Evolutionary conservation across 2,329 filamentous ascomycete species (phyloP), one percentile per base, ranked within the genome.

Genomic region (Chaetomium strumarium): DNA sequence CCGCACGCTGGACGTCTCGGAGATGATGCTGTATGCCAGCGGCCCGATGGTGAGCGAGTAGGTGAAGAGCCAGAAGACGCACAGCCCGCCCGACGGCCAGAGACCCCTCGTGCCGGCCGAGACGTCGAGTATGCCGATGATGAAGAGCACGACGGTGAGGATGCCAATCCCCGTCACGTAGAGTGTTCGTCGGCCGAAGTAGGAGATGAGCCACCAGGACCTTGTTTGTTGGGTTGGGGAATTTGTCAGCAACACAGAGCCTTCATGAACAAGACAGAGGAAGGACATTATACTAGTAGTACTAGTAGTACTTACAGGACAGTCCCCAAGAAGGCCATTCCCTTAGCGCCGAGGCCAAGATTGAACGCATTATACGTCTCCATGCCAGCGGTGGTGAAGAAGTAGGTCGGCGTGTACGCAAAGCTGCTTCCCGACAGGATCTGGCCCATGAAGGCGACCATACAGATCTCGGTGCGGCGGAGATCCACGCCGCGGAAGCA

Each of bases 401-500:
- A 76, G 66, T 73, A 76, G 24, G 70, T 70, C 11, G 69, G 69
- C 10, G 63, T 69, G 56, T 74, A 73, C 8, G 60, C 68, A 69
- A 45, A 56, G 63, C 13, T 69, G 67, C 37, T 67, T 67, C 13
- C 73, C 69, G 51, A 69, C 66, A 5, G 69, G 57, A 72, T 71
- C 55, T 76, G 74, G 1, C 66, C 70, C 36, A 71, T 52, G 60
- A 72, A 72, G 14, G 65, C 53, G 64, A 72, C 66, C 68, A 70
- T 20, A 69, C 70, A 49, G 39, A 77, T 72, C 60, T 76, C 70
- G 4, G 73, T 75, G 40, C 74, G 71, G 38, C 72, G 70, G 2
- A 69, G 66, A 60, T 79, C 72, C 14, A 69, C 69, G 24, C 75
- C 75, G 11, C 65, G 65, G 69, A 79, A 78, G 54, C 70, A 74